Conservation (phyloP, 768 basidiomycete species). For the Lyophyllum decastes region DNA sequence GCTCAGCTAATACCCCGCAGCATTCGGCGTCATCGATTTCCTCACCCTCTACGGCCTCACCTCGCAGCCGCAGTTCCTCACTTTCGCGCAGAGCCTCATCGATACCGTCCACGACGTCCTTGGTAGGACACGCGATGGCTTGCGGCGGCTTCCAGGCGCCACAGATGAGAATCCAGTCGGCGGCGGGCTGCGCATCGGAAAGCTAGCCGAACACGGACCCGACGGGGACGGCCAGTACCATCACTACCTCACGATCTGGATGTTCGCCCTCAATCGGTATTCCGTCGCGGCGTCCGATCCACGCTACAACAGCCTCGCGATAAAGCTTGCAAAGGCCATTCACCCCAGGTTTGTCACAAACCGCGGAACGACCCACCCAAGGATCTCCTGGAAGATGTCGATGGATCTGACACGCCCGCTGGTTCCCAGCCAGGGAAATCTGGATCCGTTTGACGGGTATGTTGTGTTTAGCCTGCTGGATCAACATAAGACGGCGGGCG, state of each 20-base stretch:
- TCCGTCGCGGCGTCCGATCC: not conserved
- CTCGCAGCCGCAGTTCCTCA: not conserved
- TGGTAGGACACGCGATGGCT: not conserved
- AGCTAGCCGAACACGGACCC: not conserved
- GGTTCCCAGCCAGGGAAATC: not conserved
- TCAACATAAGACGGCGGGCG: not conserved
- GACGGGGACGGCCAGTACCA: not conserved
- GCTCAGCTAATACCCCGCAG: not conserved
- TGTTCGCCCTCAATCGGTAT: not conserved
- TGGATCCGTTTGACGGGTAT: not conserved
- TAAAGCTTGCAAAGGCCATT: not conserved
- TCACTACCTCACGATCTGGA: not conserved
- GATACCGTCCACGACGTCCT: not conserved
- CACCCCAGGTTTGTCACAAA: not conserved
- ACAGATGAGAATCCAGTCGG: not conserved
- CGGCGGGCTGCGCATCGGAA: not conserved
- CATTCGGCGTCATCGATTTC: not conserved
- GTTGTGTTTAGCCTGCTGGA: not conserved
- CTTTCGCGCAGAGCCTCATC: not conserved
- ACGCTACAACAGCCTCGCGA: not conserved
- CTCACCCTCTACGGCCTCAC: not conserved
- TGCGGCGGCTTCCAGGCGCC: not conserved
- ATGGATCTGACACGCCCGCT: not conserved
- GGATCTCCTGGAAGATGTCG: not conserved
- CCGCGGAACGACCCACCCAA: not conserved